Percentiles rank a stretch among this genome's conserved stretches.
Evolutionary conservation across 2,329 filamentous ascomycete species (phyloP).

Genomic region (Verticillium tricorpus): DNA sequence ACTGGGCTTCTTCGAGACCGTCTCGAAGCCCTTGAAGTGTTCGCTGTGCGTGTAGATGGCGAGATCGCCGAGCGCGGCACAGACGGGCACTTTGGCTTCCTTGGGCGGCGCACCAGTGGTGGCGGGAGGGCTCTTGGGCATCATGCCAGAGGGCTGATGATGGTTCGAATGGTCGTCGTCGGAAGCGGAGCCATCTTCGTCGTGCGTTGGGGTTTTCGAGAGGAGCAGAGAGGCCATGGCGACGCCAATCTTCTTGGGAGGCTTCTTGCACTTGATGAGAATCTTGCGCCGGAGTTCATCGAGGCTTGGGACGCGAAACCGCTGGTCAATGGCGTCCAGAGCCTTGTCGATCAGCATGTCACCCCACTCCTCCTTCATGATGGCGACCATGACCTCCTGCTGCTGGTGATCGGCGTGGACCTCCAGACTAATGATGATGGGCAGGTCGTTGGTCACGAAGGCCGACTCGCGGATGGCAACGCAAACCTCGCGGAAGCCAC

Average conservation of each 20-base stretch:
- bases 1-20: slow-evolving; percentile 52
- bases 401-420: slow-evolving; percentile 80
- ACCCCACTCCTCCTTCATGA: slow-evolving; percentile 87
- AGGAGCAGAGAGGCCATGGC: slow-evolving; percentile 25
- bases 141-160: neutral
- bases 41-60: slow-evolving; percentile 86
- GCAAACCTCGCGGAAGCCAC: slow-evolving; percentile 84
- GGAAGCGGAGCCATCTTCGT: slow-evolving; percentile 35
- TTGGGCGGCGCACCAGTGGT: slow-evolving; percentile 35
- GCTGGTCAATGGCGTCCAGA: slow-evolving; percentile 45
- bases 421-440: slow-evolving; percentile 88
- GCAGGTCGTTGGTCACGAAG: slow-evolving; percentile 70
- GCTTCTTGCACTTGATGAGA: slow-evolving; percentile 73
- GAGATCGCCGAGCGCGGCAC: slow-evolving; percentile 65
- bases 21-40: slow-evolving; percentile 69
- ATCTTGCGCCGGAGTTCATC: slow-evolving; percentile 75
- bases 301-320: slow-evolving; percentile 60
- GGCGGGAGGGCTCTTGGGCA: slow-evolving; percentile 7
- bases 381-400: slow-evolving; percentile 87
- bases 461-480: slow-evolving; percentile 72
- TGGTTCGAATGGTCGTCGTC: slow-evolving; percentile 35
- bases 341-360: slow-evolving; percentile 63
- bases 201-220: slow-evolving; percentile 20
- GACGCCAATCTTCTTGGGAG: slow-evolving; percentile 28
- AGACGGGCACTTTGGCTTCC: slow-evolving; percentile 56